phyloP scores from a whole-genome alignment of 805 yeast species.

The Nakazawaea holstii region DNA sequence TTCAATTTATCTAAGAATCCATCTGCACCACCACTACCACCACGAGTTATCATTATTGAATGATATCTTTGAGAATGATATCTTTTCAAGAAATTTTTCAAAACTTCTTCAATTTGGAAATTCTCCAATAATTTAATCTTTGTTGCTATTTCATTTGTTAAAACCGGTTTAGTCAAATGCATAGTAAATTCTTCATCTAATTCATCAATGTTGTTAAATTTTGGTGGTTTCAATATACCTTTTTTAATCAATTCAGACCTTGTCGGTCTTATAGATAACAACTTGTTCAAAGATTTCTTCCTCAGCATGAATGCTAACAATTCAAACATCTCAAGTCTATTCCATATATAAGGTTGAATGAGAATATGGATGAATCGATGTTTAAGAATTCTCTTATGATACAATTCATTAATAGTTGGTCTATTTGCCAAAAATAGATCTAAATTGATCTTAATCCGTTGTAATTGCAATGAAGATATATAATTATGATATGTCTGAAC shows the following conservation, averaged over 20 bases:
- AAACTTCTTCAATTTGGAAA: conserved; percentile 6
- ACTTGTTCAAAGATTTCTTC: background rate
- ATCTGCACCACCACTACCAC: background rate
- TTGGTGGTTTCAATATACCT: conserved; percentile 9
- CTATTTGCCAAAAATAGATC: background rate
- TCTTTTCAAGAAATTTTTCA: conserved; percentile 5
- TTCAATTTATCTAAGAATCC: conserved; percentile 1
- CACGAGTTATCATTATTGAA: no score
- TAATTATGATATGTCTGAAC: background rate
- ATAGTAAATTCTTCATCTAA: conserved; percentile 1
- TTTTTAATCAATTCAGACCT: conserved; percentile 2
- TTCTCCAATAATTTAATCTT: conserved; percentile 5
- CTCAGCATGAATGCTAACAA: conserved; percentile 3
- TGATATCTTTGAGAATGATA: background rate
- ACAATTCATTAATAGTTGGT: conserved; percentile 5
- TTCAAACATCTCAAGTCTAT: conserved; percentile 4
- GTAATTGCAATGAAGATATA: background rate
- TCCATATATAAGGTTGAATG: conserved; percentile 3
- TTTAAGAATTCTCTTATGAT: conserved; percentile 1
- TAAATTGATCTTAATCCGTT: background rate
- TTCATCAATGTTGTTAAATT: background rate
- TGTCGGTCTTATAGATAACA: conserved; percentile 5
- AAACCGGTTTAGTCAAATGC: conserved; percentile 1
- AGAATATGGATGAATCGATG: conserved; percentile 4
- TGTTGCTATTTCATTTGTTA: background rate